These are phyloP conservation scores for Amanita rubescens DNA, from an alignment of 768 basidiomycete species.

Conservation along the genomic window DNA sequence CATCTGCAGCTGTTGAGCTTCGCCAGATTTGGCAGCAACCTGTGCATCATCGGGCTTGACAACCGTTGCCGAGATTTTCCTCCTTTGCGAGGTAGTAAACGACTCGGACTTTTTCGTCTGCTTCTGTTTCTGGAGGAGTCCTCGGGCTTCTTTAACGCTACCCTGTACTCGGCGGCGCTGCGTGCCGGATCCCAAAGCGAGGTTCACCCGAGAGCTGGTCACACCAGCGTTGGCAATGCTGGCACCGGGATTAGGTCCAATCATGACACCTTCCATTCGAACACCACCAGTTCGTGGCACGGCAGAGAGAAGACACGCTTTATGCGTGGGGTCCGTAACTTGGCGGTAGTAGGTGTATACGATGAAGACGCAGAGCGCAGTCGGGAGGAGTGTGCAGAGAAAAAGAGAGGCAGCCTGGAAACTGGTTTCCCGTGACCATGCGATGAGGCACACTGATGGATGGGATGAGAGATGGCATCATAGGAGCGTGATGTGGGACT, in stretches of 20 bases:
- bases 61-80: neutral
- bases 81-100: neutral
- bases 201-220: neutral
- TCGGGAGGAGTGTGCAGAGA: slow-evolving; percentile 31
- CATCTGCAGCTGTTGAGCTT: slow-evolving; percentile 17
- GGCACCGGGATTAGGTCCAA: neutral
- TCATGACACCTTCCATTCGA: slow-evolving; percentile 9
- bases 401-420: slow-evolving; percentile 30
- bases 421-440: slow-evolving; percentile 30
- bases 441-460: slow-evolving; percentile 28
- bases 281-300: slow-evolving; percentile 7
- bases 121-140: neutral
- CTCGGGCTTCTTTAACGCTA: slow-evolving; percentile 3
- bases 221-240: neutral
- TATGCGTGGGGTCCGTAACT: slow-evolving; percentile 28
- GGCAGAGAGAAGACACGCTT: slow-evolving; percentile 22
- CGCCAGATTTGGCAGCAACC: neutral
- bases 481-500: slow-evolving; percentile 8
- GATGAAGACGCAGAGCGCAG: slow-evolving; percentile 26
- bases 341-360: slow-evolving; percentile 35
- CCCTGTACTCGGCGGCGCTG: neutral
- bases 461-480: neutral
- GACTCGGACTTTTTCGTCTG: neutral
- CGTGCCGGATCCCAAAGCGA: neutral
- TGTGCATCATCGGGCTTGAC: neutral